Evolutionary conservation across 129 eudicot species (phyloP), one percentile per base, ranked within the genome.

Genomic region (Flaveria bidentis): DNA sequence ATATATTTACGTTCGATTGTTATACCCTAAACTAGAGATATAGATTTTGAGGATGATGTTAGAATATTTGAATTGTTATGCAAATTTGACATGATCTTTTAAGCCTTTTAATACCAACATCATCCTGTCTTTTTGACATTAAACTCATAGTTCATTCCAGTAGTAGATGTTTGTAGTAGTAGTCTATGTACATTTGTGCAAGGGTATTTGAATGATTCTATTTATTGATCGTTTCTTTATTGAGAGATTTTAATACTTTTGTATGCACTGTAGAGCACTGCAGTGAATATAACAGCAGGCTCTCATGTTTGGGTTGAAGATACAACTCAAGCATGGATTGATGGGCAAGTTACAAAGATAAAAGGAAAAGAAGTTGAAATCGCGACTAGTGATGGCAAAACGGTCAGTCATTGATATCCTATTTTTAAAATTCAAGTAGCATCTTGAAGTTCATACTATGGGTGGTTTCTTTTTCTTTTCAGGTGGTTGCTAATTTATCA

Each of bases 281-380:
- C 83, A 25, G 97, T 94, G 70, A 94, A 94, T 78, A 91, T 91
- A 80, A 85, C 80, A 64, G 97, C 83, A 11, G 98, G 98, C 60
- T 85, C 96, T 33, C 96, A 94, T 80, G 96, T 94, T 50, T 94
- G 98, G 98, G 86, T 78, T 81, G 96, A 88, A 74, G 98, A 94
- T 82, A 88, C 84, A 55, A 74, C 39, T 5, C 74, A 73, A 55
- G 97, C 98, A 62, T 94, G 97, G 97, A 71, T 84, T 82, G 96
- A 94, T 82, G 97, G 96, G 69, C 88, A 76, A 69, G 97, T 94
- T 71, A 79, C 74, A 46, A 91, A 86, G 72, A 87, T 91, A 15
- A 83, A 80, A 52, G 96, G 96, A 69, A 78, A 87, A 69, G 90
- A 94, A 75, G 90, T 80, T 60, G 97, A 88, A 75, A 71, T 91